Evolutionary conservation across 1,139 yeast genomes (phyloP).

Genomic region (Saccharomyces pastorianus): DNA sequence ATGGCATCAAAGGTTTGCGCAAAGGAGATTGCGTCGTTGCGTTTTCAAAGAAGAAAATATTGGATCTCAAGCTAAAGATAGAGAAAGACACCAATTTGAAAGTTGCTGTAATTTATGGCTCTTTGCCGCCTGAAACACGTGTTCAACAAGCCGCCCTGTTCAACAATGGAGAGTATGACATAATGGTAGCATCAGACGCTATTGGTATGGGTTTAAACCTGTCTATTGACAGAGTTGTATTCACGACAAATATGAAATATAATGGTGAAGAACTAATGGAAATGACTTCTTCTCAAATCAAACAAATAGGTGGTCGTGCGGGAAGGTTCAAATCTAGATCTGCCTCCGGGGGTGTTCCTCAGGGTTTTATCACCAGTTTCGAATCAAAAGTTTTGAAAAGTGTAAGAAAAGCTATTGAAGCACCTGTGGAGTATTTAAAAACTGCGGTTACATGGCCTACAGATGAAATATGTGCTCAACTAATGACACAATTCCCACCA

Average conservation of each 20-base stretch:
- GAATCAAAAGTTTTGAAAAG: slow-evolving; percentile 37
- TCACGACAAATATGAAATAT: slow-evolving; percentile 59
- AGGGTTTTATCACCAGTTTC: slow-evolving; percentile 58
- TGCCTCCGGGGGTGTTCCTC: slow-evolving; percentile 22
- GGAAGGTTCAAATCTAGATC: slow-evolving; percentile 53
- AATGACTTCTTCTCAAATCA: slow-evolving; percentile 57
- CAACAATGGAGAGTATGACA: slow-evolving; percentile 66
- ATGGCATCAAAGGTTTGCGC: slow-evolving; percentile 35
- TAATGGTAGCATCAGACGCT: slow-evolving; percentile 91
- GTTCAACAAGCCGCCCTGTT: slow-evolving; percentile 74
- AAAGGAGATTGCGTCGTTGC: slow-evolving; percentile 88
- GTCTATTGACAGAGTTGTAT: slow-evolving; percentile 71
- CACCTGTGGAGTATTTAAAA: slow-evolving; percentile 40
- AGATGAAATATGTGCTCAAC: slow-evolving; percentile 41
- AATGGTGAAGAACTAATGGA: slow-evolving; percentile 49
- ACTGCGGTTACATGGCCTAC: slow-evolving; percentile 70
- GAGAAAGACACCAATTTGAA: slow-evolving; percentile 53
- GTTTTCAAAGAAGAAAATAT: slow-evolving; percentile 66
- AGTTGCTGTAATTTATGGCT: slow-evolving; percentile 92
- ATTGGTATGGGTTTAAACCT: slow-evolving; percentile 95
- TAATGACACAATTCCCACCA: slow-evolving; percentile 41
- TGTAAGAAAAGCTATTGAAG: slow-evolving; percentile 40
- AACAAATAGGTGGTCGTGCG: slow-evolving; percentile 95
- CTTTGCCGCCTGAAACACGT: slow-evolving; percentile 91
- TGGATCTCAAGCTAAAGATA: slow-evolving; percentile 56